Evolutionary conservation across 106 monocot species (phyloP).

Genomic region (Hemerocallis citrina): DNA sequence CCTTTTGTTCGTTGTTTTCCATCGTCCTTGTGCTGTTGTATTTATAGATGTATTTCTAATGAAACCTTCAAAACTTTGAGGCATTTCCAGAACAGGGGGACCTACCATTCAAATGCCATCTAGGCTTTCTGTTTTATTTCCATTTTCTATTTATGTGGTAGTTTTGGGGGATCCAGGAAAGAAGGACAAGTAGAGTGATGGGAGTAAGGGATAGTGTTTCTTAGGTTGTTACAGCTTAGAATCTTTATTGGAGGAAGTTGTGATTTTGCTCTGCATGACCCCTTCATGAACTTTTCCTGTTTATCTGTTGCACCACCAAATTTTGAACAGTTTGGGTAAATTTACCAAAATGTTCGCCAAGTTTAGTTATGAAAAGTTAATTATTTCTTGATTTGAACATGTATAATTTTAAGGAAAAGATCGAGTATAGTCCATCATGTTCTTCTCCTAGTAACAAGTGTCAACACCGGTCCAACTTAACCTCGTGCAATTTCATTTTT

Average conservation of each 20-base stretch:
- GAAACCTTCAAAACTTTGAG: not conserved
- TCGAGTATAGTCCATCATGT: too few species aligned
- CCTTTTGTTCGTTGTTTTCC: not conserved
- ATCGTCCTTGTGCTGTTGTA: not conserved
- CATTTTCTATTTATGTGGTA: not conserved
- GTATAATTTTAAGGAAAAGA: too few species aligned
- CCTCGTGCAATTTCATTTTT: too few species aligned
- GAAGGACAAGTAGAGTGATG: not conserved
- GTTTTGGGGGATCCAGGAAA: not conserved
- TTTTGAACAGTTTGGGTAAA: too few species aligned
- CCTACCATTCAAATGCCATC: too few species aligned
- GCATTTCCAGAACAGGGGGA: too few species aligned
- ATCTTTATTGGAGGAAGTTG: not conserved
- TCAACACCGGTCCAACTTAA: too few species aligned
- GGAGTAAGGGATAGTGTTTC: not conserved
- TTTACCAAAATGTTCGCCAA: too few species aligned
- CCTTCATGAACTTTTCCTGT: not conserved
- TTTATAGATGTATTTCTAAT: not conserved
- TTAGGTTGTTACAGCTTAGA: not conserved
- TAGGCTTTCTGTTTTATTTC: not conserved
- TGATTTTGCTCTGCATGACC: not conserved
- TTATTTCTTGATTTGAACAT: too few species aligned
- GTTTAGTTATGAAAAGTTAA: too few species aligned
- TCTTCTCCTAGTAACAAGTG: too few species aligned
- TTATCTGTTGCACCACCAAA: too few species aligned